Percentiles rank a stretch among this genome's conserved stretches.
Conservation (phyloP, 2,329 filamentous ascomycete species). For the Septoria linicola region DNA sequence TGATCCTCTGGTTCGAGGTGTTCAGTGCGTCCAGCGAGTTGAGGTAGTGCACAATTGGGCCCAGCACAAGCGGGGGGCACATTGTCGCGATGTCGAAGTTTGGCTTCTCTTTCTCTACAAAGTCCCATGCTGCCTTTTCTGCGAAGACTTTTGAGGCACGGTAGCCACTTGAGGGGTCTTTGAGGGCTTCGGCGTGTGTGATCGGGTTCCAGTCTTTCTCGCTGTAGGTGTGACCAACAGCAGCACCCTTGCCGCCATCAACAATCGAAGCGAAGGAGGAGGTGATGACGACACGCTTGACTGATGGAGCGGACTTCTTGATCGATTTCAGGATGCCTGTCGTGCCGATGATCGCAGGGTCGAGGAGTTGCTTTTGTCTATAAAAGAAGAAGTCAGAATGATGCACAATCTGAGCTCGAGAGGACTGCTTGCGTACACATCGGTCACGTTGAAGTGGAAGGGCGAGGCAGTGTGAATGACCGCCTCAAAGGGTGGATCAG, state of each 20-base stretch:
- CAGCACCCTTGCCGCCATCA: slow-evolving; percentile 53
- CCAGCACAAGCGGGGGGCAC: slow-evolving; percentile 52
- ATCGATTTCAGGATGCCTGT: slow-evolving; percentile 62
- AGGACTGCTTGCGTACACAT: slow-evolving; percentile 46
- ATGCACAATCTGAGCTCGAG: no score
- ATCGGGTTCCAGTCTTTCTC: slow-evolving; percentile 59
- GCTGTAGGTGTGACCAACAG: slow-evolving; percentile 51
- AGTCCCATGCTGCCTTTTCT: slow-evolving; percentile 56
- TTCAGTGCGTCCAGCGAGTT: slow-evolving; percentile 65
- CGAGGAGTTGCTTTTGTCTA: slow-evolving; percentile 58
- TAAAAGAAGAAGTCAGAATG: no score
- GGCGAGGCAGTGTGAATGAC: slow-evolving; percentile 75
- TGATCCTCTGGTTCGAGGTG: slow-evolving; percentile 68
- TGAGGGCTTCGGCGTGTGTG: slow-evolving; percentile 50
- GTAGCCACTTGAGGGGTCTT: slow-evolving; percentile 47
- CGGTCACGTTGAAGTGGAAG: slow-evolving; percentile 71
- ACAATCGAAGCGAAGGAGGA: slow-evolving; percentile 68
- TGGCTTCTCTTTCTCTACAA: slow-evolving; percentile 52
- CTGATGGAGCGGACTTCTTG: slow-evolving; percentile 60
- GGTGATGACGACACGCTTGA: slow-evolving; percentile 72
- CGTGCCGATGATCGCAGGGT: slow-evolving; percentile 63
- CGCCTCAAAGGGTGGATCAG: slow-evolving; percentile 65
- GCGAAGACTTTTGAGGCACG: slow-evolving; percentile 62
- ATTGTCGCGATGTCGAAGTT: slow-evolving; percentile 52
- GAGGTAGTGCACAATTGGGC: slow-evolving; percentile 58